A percentile compares a stretch with the other conserved stretches of the same genome.
These are phyloP conservation scores for Aspergillus oerlinghausenensis DNA, from an alignment of 2,329 filamentous ascomycete genomes.

Conservation along the genomic window DNA sequence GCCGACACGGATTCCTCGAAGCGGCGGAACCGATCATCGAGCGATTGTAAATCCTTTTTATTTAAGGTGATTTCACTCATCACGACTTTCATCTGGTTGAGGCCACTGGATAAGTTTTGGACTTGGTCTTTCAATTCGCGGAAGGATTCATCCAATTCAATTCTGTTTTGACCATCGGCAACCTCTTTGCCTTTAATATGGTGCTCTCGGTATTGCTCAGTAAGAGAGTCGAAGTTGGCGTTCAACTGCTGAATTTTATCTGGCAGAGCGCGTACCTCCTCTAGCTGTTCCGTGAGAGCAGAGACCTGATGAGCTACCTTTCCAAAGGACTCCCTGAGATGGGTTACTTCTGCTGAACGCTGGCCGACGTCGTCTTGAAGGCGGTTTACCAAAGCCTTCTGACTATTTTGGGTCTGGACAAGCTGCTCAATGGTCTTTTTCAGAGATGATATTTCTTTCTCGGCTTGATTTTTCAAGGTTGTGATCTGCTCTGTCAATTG, in stretches of 20 bases:
- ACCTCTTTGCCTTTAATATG: neutral
- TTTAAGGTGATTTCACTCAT: neutral
- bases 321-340: neutral
- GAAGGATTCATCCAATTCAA: neutral
- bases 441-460: slow-evolving; percentile 5
- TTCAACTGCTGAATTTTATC: slow-evolving; percentile 4
- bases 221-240: slow-evolving; percentile 3
- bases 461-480: slow-evolving; percentile 12
- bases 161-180: neutral
- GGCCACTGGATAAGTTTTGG: slow-evolving; percentile 6
- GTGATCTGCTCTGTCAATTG: slow-evolving; percentile 18
- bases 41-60: neutral
- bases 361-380: slow-evolving; percentile 3
- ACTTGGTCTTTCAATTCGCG: slow-evolving; percentile 6
- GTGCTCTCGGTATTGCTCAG: slow-evolving; percentile 3
- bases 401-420: neutral
- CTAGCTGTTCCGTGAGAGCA: neutral
- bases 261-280: neutral
- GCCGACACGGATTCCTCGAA: neutral
- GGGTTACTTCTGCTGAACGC: neutral
- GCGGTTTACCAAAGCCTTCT: neutral
- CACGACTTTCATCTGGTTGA: slow-evolving; percentile 3
- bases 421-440: slow-evolving; percentile 6
- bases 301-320: neutral
- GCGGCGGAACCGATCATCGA: slow-evolving; percentile 7